These are phyloP conservation scores for Globisporangium solare DNA, from an alignment of 352 stramenopile genomes.

Conservation along the genomic window DNA sequence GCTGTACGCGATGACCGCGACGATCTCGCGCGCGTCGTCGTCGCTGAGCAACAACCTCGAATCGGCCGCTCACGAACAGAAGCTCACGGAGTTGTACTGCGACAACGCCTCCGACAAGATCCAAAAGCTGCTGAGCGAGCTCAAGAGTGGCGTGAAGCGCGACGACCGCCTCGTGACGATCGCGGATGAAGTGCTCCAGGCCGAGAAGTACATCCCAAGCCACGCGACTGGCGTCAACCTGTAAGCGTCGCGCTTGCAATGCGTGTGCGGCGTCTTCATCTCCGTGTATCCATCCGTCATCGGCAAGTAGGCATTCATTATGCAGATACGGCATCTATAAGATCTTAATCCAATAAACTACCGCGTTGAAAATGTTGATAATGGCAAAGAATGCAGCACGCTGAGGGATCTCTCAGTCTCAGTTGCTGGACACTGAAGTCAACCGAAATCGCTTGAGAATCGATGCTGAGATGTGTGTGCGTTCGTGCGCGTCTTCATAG, in stretches of 20 bases:
- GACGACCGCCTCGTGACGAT: conserved; percentile 73
- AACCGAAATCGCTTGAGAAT: too few relatives aligned
- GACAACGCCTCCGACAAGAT: conserved; percentile 72
- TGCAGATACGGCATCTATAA: too few relatives aligned
- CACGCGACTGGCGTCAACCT: conserved; percentile 75
- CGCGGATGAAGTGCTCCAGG: conserved; percentile 66
- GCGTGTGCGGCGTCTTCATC: background rate
- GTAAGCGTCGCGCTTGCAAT: conserved; percentile 9
- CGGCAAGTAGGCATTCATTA: too few relatives aligned
- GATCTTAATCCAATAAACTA: too few relatives aligned
- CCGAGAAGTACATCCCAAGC: conserved; percentile 73
- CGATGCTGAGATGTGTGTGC: too few relatives aligned
- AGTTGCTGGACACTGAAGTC: too few relatives aligned
- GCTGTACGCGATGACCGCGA: conserved; percentile 84
- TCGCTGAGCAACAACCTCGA: conserved; percentile 47
- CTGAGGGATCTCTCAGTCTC: too few relatives aligned
- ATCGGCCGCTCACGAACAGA: conserved; percentile 70
- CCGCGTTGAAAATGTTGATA: too few relatives aligned
- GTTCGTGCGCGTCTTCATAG: too few relatives aligned
- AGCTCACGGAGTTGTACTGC: conserved; percentile 77
- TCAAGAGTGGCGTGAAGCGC: conserved; percentile 57
- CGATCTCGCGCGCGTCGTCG: conserved; percentile 74
- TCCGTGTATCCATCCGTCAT: background rate
- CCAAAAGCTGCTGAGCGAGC: conserved; percentile 42
- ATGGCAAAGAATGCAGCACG: too few relatives aligned